Percentiles rank a stretch among this genome's conserved stretches.
phyloP scores from a whole-genome alignment of 148 eudicot species.

The Chenopodium formosanum region DNA sequence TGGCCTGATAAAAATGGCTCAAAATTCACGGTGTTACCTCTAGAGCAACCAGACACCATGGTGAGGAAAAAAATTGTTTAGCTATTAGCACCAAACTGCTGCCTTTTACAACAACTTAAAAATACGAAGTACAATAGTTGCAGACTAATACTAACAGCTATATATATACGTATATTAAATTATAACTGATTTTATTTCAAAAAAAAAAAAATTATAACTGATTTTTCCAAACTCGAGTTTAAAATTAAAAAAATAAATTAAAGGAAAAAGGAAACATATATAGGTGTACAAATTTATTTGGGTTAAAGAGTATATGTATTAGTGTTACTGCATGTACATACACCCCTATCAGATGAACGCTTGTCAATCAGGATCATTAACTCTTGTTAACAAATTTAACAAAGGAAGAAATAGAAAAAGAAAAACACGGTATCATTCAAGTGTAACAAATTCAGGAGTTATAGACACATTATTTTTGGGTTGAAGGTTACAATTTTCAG shows the following conservation, averaged over 20 bases:
- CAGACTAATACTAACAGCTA: too few relatives aligned
- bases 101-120: too few relatives aligned
- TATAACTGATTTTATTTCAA: too few relatives aligned
- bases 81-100: too few relatives aligned
- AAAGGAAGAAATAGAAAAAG: conserved; percentile 1
- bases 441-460: neutral
- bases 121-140: too few relatives aligned
- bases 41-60: neutral
- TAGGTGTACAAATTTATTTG: too few relatives aligned
- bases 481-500: too few relatives aligned
- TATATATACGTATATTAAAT: too few relatives aligned
- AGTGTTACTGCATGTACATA: neutral
- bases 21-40: neutral
- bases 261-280: too few relatives aligned
- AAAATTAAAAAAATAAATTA: too few relatives aligned
- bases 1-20: neutral
- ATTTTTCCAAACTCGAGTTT: too few relatives aligned
- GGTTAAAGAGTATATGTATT: neutral
- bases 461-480: neutral
- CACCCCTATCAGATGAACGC: neutral
- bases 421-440: neutral
- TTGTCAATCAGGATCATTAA: neutral
- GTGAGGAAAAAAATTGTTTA: neutral
- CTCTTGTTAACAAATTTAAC: neutral
- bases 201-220: too few relatives aligned